These are phyloP conservation scores for Zoysia matrella DNA, from an alignment of 202 grass and related monocot species.

Conservation along the genomic window DNA sequence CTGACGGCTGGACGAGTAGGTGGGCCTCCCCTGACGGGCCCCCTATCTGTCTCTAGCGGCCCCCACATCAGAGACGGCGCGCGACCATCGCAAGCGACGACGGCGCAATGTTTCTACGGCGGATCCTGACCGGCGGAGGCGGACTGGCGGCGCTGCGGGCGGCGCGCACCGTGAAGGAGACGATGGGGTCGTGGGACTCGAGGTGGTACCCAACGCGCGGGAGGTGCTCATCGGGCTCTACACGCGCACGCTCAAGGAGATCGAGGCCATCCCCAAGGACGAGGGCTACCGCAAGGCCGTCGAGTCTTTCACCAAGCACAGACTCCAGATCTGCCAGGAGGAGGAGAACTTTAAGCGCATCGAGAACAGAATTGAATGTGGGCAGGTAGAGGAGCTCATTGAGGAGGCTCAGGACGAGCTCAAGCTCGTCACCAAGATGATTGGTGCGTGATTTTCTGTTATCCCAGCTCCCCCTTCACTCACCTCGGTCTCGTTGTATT, in stretches of 20 bases:
- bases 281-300: slow-evolving; percentile 97
- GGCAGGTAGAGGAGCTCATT: slow-evolving; percentile 93
- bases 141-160: slow-evolving; percentile 44
- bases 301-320: slow-evolving; percentile 84
- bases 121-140: slow-evolving; percentile 70
- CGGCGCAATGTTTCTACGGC: slow-evolving; percentile 76
- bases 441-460: slow-evolving; percentile 51
- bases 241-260: slow-evolving; percentile 81
- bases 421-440: slow-evolving; percentile 89
- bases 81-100: background rate
- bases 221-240: slow-evolving; percentile 91
- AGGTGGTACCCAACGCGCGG: slow-evolving; percentile 83
- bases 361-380: slow-evolving; percentile 82
- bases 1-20: too few species aligned
- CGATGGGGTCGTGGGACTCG: slow-evolving; percentile 88
- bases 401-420: slow-evolving; percentile 44
- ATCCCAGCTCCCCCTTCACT: background rate
- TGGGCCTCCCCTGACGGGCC: too few species aligned
- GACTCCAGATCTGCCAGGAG: slow-evolving; percentile 90
- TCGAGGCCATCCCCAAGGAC: slow-evolving; percentile 75
- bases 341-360: slow-evolving; percentile 89
- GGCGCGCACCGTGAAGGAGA: slow-evolving; percentile 77
- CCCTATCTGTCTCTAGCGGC: background rate
- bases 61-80: slow-evolving; percentile 24
- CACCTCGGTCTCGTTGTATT: background rate